Evolutionary conservation across 306 rosid genomes (phyloP), one percentile per base, ranked within the genome.

Genomic region (Sicyos edulis): DNA sequence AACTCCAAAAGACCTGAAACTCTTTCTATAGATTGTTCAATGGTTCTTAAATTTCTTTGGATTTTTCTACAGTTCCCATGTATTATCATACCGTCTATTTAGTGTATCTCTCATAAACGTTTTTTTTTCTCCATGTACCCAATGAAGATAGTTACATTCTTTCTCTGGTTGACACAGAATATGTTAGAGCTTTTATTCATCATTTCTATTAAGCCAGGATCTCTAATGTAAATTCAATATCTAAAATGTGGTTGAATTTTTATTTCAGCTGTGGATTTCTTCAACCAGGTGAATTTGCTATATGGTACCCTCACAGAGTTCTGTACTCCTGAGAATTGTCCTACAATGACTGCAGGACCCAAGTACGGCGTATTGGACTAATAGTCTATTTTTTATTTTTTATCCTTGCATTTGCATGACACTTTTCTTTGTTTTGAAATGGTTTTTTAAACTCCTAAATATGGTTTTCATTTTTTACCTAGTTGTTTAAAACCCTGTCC

Each of bases 291-390:
- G 91, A 91, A 95, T 86, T 90, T 95, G 86, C 93, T 95, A 40
- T 95, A 80, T 79, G 97, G 97, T 65, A 95, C 99, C 82, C 97
- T 95, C 82, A 95, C 96, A 65, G 99, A 91, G 82, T 95, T 95
- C 86, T 95, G 97, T 71, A 95, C 95, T 75, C 79, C 97, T 8
- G 95, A 95, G 82, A 91, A 82, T 86, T 95, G 99, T 75, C 96
- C 96, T 67, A 95, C 99, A 69, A 95, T 95, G 99, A 87, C 96
- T 82, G 99, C 97, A 49, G 99, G 99, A 76, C 99, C 99, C 79
- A 95, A 95, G 99, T 95, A 95, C 77, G 93, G 58, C 73, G 55
- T 17, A 29, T 21, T 74, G 77, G 29, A 74, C 2, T 59, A 21
- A 13, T 74, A 78, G 53, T 81, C 8, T 19, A 62, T n/a, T 37